Percentiles rank a stretch among this genome's conserved stretches.
phyloP scores from a whole-genome alignment of 331 rosid species.

The Arachis monticola region DNA sequence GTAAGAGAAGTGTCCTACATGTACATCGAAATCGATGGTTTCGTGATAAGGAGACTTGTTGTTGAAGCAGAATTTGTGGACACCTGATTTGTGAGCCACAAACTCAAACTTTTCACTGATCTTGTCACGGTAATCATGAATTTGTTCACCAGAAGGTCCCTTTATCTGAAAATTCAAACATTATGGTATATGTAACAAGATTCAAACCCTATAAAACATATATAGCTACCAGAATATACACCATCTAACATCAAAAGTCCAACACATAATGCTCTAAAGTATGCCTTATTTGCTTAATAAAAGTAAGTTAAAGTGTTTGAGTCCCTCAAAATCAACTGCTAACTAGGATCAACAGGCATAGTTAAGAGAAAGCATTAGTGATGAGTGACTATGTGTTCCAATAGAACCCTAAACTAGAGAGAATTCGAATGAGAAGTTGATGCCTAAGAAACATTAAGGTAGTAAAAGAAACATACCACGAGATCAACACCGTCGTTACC shows the following conservation, averaged over 20 bases:
- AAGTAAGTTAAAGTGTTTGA: conserved; percentile 10
- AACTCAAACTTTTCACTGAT: conserved; percentile 63
- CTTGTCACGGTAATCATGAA: conserved; percentile 68
- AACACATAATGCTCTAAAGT: not conserved
- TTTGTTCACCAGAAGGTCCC: conserved; percentile 84
- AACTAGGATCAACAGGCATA: not conserved
- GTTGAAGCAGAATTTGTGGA: conserved; percentile 72
- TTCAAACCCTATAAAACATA: not conserved
- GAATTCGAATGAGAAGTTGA: not conserved
- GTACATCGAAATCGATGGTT: conserved; percentile 81
- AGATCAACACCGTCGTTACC: conserved; percentile 78
- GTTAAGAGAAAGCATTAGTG: not conserved
- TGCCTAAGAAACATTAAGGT: not conserved
- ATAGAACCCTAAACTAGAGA: too few species aligned
- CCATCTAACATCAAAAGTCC: not conserved
- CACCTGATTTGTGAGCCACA: conserved; percentile 64
- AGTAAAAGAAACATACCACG: conserved; percentile 55
- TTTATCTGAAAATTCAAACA: conserved; percentile 58
- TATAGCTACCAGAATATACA: not conserved
- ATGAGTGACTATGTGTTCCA: too few species aligned
- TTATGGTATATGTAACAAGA: conserved; percentile 1
- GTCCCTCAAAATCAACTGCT: conserved; percentile 15
- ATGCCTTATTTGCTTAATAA: not conserved
- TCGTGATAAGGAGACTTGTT: conserved; percentile 86
- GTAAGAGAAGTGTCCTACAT: conserved; percentile 75